Base-by-base conservation (phyloP, 1,284 basidiomycete species). In the Xerocomus nothofagi region DNA sequence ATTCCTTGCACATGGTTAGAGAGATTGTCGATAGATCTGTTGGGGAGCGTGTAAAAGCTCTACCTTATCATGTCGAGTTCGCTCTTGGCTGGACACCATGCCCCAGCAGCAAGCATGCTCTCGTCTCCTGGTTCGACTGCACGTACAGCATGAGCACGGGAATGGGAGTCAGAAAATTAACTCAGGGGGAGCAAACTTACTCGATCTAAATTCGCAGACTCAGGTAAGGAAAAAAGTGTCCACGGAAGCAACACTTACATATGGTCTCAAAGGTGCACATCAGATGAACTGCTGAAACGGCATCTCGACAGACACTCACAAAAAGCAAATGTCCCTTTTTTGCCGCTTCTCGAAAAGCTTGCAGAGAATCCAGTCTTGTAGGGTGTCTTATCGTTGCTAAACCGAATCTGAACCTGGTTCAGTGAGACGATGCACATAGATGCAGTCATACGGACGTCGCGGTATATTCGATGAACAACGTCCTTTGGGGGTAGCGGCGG, bases 371-470 rank as follows among this genome's bases (percentile, higher is more conserved):
- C 77, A 4, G 72, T 80, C 72, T 97, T 96, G 73, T 97, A 97
- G 0, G 94, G 94, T 3, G 94, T 95, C 71, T 93, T 93, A 65
- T 94, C 88, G 53, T 93, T 92, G 62, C 89, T 91, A 68, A 96
- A 96, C n/a, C 93, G 82, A 14, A 94, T 71, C 86, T 92, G 55
- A 29, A 47, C 1, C 14, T 24, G 5, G 30, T 17, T 54, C 36
- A 48, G 38, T 39, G 20, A 42, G 44, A 49, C 4, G 11, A 30
- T 3, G 5, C 11, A n/a, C 20, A 23, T 3, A 18, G 14, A 34
- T 29, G 14, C 11, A 23, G 27, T 15, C 9, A 20, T 7, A 69
- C 84, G 46, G 44, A 91, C 90, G 65, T 91, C 88, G 44, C 89
- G 83, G 60, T 91, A 91, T 31, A 91, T 89, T n/a, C 89, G 73